A percentile compares a stretch with the other conserved stretches of the same genome.
Evolutionary conservation across 495 filamentous ascomycete genomes (phyloP).

Genomic region (Pseudomonodictys pantanalensis): DNA sequence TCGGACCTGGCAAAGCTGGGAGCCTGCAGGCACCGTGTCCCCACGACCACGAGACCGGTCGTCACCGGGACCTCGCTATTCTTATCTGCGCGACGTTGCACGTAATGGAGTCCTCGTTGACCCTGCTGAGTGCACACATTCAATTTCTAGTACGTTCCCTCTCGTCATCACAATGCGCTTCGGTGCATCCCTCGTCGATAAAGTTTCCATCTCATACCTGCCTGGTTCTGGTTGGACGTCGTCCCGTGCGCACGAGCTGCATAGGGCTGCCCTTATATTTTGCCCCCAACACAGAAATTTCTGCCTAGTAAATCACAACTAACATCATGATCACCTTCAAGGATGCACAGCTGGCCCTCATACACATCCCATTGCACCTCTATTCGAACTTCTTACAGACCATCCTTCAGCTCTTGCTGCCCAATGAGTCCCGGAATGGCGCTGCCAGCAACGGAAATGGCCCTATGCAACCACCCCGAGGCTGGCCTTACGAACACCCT

Average conservation of each 20-base stretch:
- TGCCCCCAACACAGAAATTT: slow-evolving; percentile 28
- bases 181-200: slow-evolving; percentile 13
- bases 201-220: slow-evolving; percentile 6
- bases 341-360: slow-evolving; percentile 83
- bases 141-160: slow-evolving; percentile 40
- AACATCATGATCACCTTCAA: slow-evolving; percentile 46
- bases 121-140: slow-evolving; percentile 41
- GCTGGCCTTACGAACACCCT: slow-evolving; percentile 57
- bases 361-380: slow-evolving; percentile 82
- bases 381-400: slow-evolving; percentile 81
- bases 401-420: slow-evolving; percentile 79
- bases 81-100: slow-evolving; percentile 21
- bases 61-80: slow-evolving; percentile 17
- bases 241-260: slow-evolving; percentile 21
- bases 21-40: slow-evolving; percentile 24
- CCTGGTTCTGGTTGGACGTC: slow-evolving; percentile 7
- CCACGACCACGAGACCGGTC: slow-evolving; percentile 22
- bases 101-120: slow-evolving; percentile 41
- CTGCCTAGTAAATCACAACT: slow-evolving; percentile 20
- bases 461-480: slow-evolving; percentile 21
- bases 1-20: slow-evolving; percentile 12
- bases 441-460: slow-evolving; percentile 37
- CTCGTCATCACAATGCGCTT: slow-evolving; percentile 27
- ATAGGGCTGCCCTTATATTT: slow-evolving; percentile 36
- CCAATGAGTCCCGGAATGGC: slow-evolving; percentile 46